Evolutionary conservation across 345 rosid species (phyloP), one percentile per base, ranked within the genome.

Genomic region (Eucalyptus globulus): DNA sequence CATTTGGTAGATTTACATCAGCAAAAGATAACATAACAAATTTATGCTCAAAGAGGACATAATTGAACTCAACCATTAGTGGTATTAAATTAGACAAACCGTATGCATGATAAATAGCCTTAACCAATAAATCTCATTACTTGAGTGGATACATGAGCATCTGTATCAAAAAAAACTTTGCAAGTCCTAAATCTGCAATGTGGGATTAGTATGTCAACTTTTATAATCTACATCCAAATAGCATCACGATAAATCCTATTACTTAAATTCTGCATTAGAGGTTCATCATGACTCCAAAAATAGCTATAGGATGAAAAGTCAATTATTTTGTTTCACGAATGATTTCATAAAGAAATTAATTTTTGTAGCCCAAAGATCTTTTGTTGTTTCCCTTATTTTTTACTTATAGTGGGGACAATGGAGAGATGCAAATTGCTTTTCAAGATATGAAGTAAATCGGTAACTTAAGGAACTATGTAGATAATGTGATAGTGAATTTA

Each of bases 51-150:
- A 2, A 29, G 9, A 43, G 37, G 22, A 49, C 21, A 45, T 12
- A 43, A 49, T 9, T 24, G 49, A 89, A 86, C 10, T 8, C 40
- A 34, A 16, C n/a, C 15, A 31, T 85, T 43, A 60, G 34, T 12
- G 17, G n/a, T 27, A 27, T 29, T 27, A 27, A 45, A 54, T 49
- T 31, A 5, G n/a, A 13, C 34, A 86, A 53, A 19, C 1, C 0
- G 5, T 53, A 19, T 19, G 72, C 58, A 62, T 31, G 45, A 94
- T 72, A 88, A 29, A 22, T 27, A 69, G 53, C 26, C 92, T 86
- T 95, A 95, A 98, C 99, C 98, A 89, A 95, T 95, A 86, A 99
- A 96, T 90, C 99, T 98, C 98, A 97, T 95, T 76, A 96, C 95
- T 88, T 98, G 91, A 69, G 99, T 97, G 40, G 97, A 96, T 86